phyloP scores from a whole-genome alignment of 2,329 filamentous ascomycete species.

The Pseudopithomyces chartarum region DNA sequence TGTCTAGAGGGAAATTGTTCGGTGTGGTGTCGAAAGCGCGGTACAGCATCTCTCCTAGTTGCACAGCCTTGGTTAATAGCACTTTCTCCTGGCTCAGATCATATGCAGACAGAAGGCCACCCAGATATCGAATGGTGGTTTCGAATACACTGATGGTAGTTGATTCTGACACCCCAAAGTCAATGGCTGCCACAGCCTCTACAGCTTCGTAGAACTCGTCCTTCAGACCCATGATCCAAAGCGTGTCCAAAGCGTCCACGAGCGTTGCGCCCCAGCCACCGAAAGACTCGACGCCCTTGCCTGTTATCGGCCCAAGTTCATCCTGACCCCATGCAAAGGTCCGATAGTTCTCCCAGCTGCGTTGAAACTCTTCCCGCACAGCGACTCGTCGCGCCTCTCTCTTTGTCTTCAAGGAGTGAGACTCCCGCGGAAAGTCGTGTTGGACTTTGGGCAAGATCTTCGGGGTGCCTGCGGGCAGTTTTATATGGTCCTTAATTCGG shows the following conservation, averaged over 20 bases:
- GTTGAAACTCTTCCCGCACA: conserved; percentile 50
- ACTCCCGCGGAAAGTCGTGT: conserved; percentile 44
- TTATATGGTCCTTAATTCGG: conserved; percentile 40
- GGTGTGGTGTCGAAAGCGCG: conserved; percentile 53
- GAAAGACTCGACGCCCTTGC: conserved; percentile 46
- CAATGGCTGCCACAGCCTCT: conserved; percentile 49
- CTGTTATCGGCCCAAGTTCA: conserved; percentile 51
- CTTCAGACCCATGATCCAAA: conserved; percentile 56
- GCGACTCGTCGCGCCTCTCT: conserved; percentile 40
- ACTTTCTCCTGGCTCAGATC: conserved; percentile 42
- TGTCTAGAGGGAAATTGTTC: conserved; percentile 51
- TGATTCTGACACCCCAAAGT: conserved; percentile 48
- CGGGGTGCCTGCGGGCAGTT: conserved; percentile 45
- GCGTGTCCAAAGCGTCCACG: conserved; percentile 53
- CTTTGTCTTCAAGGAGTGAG: conserved; percentile 25
- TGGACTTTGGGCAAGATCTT: conserved; percentile 49
- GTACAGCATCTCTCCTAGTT: conserved; percentile 51
- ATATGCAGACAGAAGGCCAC: conserved; percentile 44
- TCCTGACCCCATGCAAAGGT: conserved; percentile 53
- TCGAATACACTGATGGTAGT: conserved; percentile 57
- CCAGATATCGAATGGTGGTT: conserved; percentile 52
- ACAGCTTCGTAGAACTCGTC: conserved; percentile 55
- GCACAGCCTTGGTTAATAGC: conserved; percentile 43
- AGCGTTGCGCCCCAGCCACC: conserved; percentile 56
- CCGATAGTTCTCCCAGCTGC: conserved; percentile 52